Conservation (phyloP, 1,139 yeast genomes). For the Kazachstania sp. region DNA sequence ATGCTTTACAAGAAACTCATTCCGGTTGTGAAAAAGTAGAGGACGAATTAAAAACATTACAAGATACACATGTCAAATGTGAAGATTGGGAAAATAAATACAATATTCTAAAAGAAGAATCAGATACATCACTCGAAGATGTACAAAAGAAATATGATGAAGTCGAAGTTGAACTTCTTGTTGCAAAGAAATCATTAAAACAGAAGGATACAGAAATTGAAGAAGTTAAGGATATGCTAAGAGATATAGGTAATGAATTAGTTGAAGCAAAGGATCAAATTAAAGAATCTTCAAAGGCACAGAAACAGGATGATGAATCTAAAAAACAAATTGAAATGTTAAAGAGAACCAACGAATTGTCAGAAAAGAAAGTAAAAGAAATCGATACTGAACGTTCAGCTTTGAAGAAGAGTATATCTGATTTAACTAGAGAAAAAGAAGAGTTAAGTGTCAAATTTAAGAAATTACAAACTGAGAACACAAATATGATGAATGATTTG, state of each 20-base stretch:
- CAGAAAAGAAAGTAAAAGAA: not conserved
- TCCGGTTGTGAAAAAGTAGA: too few species aligned
- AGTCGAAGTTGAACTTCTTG: constrained; percentile 13
- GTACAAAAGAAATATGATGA: constrained; percentile 7
- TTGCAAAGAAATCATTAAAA: constrained; percentile 12
- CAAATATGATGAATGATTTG: constrained; percentile 25
- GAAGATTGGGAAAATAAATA: constrained; percentile 15
- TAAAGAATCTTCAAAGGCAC: constrained; percentile 12
- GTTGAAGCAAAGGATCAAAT: constrained; percentile 36
- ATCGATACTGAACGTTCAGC: constrained; percentile 11
- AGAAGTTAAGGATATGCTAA: constrained; percentile 58
- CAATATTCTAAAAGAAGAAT: constrained; percentile 10
- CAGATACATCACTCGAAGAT: not conserved
- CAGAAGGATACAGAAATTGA: constrained; percentile 29
- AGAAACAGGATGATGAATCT: constrained; percentile 4
- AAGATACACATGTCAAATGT: constrained; percentile 4
- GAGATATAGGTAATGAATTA: constrained; percentile 65
- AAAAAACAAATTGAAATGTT: constrained; percentile 23
- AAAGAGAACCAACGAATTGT: not conserved
- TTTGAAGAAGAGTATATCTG: constrained; percentile 11
- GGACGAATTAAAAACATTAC: constrained; percentile 13
- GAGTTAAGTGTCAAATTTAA: constrained; percentile 31
- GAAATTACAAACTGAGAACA: constrained; percentile 36
- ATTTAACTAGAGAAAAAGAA: constrained; percentile 19
- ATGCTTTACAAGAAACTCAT: too few species aligned